phyloP scores from a whole-genome alignment of 306 rosid genomes.

The Prosopis cineraria region DNA sequence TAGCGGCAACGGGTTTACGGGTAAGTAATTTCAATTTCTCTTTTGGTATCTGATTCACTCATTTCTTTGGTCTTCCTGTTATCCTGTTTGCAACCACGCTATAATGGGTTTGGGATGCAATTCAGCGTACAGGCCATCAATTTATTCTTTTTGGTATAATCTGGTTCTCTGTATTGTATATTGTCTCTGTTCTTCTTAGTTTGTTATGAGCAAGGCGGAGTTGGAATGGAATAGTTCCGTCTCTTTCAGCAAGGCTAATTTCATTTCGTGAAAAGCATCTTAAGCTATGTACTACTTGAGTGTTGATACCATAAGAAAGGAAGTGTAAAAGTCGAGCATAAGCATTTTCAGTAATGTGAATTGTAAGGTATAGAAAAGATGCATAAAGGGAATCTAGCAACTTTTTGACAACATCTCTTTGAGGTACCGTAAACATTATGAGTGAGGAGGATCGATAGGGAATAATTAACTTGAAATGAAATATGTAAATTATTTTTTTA shows the following conservation, averaged over 20 bases:
- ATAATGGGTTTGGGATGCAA: neutral
- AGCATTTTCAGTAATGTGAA: constrained; percentile 11
- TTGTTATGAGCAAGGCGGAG: constrained; percentile 1
- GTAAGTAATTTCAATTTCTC: constrained; percentile 43
- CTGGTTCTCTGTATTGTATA: neutral
- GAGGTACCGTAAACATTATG: neutral
- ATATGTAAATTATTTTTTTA: constrained; percentile 4
- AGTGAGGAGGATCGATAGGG: neutral
- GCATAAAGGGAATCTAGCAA: neutral
- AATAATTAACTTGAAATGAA: neutral
- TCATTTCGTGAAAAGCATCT: neutral
- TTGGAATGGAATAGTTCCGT: neutral
- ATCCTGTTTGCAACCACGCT: neutral
- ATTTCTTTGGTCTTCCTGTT: neutral
- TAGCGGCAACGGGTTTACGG: constrained; percentile 80
- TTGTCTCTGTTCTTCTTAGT: neutral
- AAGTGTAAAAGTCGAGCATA: neutral
- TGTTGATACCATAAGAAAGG: neutral
- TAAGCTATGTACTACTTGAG: neutral
- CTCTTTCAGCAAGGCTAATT: constrained; percentile 10
- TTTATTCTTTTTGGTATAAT: neutral
- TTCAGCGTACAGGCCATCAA: neutral
- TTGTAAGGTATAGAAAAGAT: constrained; percentile 11
- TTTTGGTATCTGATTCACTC: neutral
- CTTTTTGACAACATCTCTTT: neutral